These are phyloP conservation scores for Candida dajiaensis DNA, from an alignment of 805 yeast genomes.

Conservation along the genomic window DNA sequence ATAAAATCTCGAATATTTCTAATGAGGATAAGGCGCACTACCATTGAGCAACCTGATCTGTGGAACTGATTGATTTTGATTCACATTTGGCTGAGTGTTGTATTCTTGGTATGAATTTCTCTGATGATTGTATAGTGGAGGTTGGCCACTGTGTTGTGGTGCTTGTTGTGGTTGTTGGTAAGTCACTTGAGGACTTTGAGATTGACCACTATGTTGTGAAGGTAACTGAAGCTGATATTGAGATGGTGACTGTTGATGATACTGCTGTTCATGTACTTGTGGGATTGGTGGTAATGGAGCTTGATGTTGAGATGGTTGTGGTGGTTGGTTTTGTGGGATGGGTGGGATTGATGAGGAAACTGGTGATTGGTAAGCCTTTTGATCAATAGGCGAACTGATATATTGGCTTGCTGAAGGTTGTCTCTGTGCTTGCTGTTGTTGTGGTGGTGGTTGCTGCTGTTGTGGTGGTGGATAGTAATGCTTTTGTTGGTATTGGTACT, in stretches of 20 bases:
- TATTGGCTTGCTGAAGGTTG: neutral
- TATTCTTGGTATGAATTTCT: neutral
- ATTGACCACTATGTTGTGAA: conserved; percentile 24
- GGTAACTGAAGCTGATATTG: conserved; percentile 35
- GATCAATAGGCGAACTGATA: neutral
- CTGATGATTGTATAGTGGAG: neutral
- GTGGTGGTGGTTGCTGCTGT: conserved; percentile 1
- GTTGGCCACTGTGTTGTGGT: neutral
- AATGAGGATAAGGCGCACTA: neutral
- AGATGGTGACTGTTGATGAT: conserved; percentile 18
- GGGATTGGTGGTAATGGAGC: conserved; percentile 12
- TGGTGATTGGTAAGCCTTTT: neutral
- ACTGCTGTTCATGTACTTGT: neutral
- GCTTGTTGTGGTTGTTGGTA: conserved; percentile 12
- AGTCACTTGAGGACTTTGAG: neutral
- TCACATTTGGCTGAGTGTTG: neutral
- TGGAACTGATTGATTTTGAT: neutral
- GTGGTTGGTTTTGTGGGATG: neutral
- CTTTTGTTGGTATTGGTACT: conserved; percentile 15
- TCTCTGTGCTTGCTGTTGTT: neutral
- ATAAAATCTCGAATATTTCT: neutral
- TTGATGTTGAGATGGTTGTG: conserved; percentile 17
- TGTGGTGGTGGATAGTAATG: conserved; percentile 4
- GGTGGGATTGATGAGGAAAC: neutral
- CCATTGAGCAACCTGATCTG: neutral